Conservation (phyloP, 345 rosid genomes). For the Carallia brachiata region DNA sequence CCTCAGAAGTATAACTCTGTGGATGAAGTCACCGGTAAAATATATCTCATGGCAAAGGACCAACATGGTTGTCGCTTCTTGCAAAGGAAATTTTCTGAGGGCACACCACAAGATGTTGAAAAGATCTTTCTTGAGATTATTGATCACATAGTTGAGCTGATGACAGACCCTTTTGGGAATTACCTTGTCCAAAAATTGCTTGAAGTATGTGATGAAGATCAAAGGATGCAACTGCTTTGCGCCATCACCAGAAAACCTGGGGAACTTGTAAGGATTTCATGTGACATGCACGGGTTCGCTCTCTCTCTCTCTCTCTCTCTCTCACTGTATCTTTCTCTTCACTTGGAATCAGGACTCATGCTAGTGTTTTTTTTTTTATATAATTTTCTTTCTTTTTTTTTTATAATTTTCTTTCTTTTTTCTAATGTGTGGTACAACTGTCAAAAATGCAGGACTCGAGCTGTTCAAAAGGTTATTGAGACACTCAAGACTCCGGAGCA, state of each 20-base stretch:
- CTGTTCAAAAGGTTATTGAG: conserved; percentile 78
- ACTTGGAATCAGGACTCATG: not conserved
- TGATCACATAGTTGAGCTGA: conserved; percentile 42
- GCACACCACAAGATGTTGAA: conserved; percentile 32
- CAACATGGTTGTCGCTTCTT: conserved; percentile 52
- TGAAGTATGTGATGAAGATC: conserved; percentile 44
- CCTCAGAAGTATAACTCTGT: conserved; percentile 36
- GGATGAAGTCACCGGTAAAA: conserved; percentile 34
- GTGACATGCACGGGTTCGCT: conserved; percentile 43
- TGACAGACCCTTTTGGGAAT: conserved; percentile 62
- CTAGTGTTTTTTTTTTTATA: not conserved
- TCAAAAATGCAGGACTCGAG: conserved; percentile 56
- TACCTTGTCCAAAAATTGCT: conserved; percentile 56
- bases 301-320: not conserved
- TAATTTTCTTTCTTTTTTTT: too few relatives aligned
- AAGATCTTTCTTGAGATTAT: conserved; percentile 37
- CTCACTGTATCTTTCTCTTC: too few relatives aligned
- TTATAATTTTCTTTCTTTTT: too few relatives aligned
- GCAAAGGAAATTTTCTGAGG: conserved; percentile 52
- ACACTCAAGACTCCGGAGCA: conserved; percentile 56
- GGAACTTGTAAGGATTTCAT: conserved; percentile 36
- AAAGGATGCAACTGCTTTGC: conserved; percentile 40
- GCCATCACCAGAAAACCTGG: conserved; percentile 34
- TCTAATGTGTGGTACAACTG: not conserved
- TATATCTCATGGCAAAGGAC: conserved; percentile 44